Percentiles rank a stretch among this genome's conserved stretches.
Evolutionary conservation across 164 flowering plant genomes (phyloP).

Genomic region (Saururus chinensis): DNA sequence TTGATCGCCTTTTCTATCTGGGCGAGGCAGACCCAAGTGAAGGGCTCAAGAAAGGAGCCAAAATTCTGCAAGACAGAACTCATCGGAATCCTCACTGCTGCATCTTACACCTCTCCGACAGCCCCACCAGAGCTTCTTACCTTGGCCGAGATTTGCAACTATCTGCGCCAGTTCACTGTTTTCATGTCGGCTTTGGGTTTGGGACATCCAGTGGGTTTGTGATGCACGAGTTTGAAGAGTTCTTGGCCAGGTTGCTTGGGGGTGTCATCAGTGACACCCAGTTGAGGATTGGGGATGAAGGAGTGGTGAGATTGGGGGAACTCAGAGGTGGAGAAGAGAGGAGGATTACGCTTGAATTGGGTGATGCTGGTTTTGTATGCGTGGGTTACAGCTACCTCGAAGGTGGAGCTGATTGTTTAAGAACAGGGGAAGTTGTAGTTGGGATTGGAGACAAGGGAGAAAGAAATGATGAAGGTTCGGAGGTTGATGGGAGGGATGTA

Average conservation of each 20-base stretch:
- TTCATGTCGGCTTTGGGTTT: conserved; percentile 65
- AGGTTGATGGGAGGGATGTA: conserved; percentile 17
- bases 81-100: conserved; percentile 52
- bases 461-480: conserved; percentile 12
- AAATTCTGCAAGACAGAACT: conserved; percentile 55
- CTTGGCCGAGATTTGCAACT: conserved; percentile 26
- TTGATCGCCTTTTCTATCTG: conserved; percentile 67
- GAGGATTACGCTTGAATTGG: conserved; percentile 40
- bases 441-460: conserved; percentile 33
- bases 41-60: conserved; percentile 65
- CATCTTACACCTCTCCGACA: conserved; percentile 66
- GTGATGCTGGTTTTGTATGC: conserved; percentile 25
- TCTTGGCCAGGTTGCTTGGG: conserved; percentile 50
- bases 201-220: conserved; percentile 52
- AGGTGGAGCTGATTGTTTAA: conserved; percentile 31
- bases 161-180: conserved; percentile 44
- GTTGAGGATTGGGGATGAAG: conserved; percentile 54
- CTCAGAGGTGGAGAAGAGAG: conserved; percentile 77
- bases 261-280: conserved; percentile 53
- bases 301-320: conserved; percentile 49
- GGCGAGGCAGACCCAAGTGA: conserved; percentile 74
- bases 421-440: conserved; percentile 51
- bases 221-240: conserved; percentile 75
- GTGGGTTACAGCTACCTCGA: conserved; percentile 67
- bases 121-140: conserved; percentile 41